Conservation (phyloP, 148 eudicot genomes). For the Pouteria glomerata region DNA sequence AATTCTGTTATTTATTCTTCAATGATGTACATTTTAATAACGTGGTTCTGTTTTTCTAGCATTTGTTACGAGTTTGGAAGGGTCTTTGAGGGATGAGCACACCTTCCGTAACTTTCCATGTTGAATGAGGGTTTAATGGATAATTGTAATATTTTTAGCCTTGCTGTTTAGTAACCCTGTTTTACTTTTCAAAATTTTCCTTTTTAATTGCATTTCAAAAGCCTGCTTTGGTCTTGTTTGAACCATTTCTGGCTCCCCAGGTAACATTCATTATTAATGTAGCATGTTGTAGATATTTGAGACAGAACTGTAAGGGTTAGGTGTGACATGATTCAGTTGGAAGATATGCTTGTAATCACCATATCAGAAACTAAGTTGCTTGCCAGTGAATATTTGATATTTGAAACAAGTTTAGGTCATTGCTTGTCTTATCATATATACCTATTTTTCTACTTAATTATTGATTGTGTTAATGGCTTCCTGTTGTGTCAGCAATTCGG, state of each 20-base stretch:
- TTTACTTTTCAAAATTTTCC: neutral
- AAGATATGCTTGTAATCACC: neutral
- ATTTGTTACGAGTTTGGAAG: neutral
- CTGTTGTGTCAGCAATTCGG: slow-evolving; percentile 32
- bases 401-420: neutral
- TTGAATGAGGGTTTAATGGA: neutral
- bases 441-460: neutral
- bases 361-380: neutral
- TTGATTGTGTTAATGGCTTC: neutral
- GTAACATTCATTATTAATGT: neutral
- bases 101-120: neutral
- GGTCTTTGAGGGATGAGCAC: neutral
- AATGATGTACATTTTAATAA: neutral
- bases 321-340: neutral
- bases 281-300: neutral
- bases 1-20: neutral
- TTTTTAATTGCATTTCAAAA: slow-evolving; percentile 2
- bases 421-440: neutral
- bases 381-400: neutral
- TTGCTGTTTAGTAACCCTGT: neutral
- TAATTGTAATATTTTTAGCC: neutral
- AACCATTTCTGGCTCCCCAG: neutral
- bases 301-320: neutral
- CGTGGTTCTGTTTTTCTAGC: neutral
- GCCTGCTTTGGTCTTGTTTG: neutral